Conservation (phyloP, 2,329 filamentous ascomycete genomes). For the Periconia sp. region DNA sequence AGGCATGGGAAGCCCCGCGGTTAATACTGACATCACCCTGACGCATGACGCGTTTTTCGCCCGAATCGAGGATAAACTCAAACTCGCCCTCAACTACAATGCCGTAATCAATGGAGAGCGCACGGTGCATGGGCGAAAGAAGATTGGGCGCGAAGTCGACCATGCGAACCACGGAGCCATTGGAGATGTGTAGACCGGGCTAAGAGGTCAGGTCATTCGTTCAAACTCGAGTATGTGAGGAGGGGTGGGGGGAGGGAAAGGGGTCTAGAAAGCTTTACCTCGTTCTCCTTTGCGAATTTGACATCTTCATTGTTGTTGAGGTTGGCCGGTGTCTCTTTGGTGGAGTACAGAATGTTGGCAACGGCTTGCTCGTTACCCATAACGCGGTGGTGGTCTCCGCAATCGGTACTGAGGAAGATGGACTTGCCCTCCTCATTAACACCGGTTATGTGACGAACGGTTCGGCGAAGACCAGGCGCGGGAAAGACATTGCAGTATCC, state of each 20-base stretch:
- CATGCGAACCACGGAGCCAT: slow-evolving; percentile 42
- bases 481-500: slow-evolving; percentile 1
- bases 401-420: neutral
- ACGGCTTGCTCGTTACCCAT: neutral
- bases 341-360: neutral
- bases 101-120: slow-evolving; percentile 24
- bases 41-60: slow-evolving; percentile 17
- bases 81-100: slow-evolving; percentile 27
- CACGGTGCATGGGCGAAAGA: slow-evolving; percentile 22
- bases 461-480: neutral
- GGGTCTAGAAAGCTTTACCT: neutral
- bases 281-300: neutral
- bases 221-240: neutral
- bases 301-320: neutral
- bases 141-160: slow-evolving; percentile 21
- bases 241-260: too few species aligned
- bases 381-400: neutral
- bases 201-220: neutral
- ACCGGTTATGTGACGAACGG: neutral
- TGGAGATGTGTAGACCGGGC: neutral
- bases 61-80: slow-evolving; percentile 19
- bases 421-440: neutral
- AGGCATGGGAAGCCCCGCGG: slow-evolving; percentile 18
- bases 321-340: neutral
- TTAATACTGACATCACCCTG: slow-evolving; percentile 19